Evolutionary conservation across 371 early-diverging fungal genomes (phyloP).

Genomic region (Apophysomyces elegans): DNA sequence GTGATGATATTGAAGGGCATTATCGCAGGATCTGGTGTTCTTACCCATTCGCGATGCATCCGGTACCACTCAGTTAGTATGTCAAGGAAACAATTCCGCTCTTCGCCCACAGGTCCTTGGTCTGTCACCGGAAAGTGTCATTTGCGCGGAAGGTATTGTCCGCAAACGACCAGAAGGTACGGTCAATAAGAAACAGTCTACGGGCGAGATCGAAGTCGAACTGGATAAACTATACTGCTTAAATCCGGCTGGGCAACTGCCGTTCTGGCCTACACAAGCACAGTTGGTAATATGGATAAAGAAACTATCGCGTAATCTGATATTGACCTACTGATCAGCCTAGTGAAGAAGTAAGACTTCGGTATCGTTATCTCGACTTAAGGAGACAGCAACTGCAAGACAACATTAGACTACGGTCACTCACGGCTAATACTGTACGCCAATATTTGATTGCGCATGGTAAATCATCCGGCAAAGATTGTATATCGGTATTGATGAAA

Average conservation of each 20-base stretch:
- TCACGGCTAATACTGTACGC: constrained; percentile 67
- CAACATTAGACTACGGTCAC: constrained; percentile 75
- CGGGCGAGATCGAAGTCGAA: constrained; percentile 78
- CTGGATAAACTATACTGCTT: constrained; percentile 65
- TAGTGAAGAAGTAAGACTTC: constrained; percentile 80
- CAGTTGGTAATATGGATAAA: constrained; percentile 51
- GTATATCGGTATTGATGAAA: not conserved
- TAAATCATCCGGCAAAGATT: constrained; percentile 16
- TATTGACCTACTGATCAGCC: constrained; percentile 50
- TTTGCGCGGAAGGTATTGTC: constrained; percentile 68
- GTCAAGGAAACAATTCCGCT: constrained; percentile 28
- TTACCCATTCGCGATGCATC: constrained; percentile 71
- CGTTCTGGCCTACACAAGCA: constrained; percentile 70
- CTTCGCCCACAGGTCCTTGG: constrained; percentile 46
- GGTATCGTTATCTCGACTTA: constrained; percentile 82
- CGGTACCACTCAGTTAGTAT: constrained; percentile 71
- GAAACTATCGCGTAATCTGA: not conserved
- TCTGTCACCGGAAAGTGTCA: constrained; percentile 66
- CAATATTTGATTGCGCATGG: constrained; percentile 64
- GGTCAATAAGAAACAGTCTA: constrained; percentile 53
- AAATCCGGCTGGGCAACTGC: constrained; percentile 71
- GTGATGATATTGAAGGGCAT: constrained; percentile 42
- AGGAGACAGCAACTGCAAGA: constrained; percentile 77
- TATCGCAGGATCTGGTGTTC: constrained; percentile 68
- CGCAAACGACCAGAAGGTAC: constrained; percentile 55